Percentiles rank a stretch among this genome's conserved stretches.
Conservation (phyloP, 1,284 basidiomycete genomes). For the Boletus mariae region DNA sequence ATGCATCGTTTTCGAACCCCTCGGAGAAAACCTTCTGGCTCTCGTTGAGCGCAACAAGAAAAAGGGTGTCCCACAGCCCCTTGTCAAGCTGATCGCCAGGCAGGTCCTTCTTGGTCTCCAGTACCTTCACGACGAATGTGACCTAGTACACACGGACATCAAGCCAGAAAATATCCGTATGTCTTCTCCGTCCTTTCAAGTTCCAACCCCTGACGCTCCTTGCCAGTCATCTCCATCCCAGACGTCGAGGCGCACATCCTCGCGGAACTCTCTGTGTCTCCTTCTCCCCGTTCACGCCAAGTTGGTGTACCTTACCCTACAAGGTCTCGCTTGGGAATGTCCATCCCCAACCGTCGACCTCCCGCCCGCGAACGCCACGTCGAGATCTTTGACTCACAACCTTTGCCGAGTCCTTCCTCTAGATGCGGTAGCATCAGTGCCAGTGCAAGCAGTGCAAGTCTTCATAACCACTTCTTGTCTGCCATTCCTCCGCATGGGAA, state of each 20-base stretch:
- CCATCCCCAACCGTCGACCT: constrained; percentile 51
- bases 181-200: constrained; percentile 19
- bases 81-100: constrained; percentile 81
- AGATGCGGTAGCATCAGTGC: constrained; percentile 42
- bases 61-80: constrained; percentile 74
- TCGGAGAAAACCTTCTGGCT: constrained; percentile 84
- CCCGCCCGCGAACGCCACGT: constrained; percentile 54
- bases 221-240: constrained; percentile 69
- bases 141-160: constrained; percentile 84
- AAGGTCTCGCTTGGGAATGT: constrained; percentile 53
- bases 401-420: constrained; percentile 56
- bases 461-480: constrained; percentile 20
- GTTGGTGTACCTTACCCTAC: constrained; percentile 63
- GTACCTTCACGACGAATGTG: constrained; percentile 88
- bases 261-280: constrained; percentile 60
- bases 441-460: constrained; percentile 35
- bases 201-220: constrained; percentile 10
- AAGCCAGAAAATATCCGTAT: constrained; percentile 88
- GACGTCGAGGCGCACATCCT: constrained; percentile 70
- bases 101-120: constrained; percentile 87
- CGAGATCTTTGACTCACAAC: constrained; percentile 76
- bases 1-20: constrained; percentile 89
- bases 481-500: constrained; percentile 5
- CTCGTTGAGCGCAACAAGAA: constrained; percentile 86
- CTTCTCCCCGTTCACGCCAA: constrained; percentile 63